Base-by-base conservation (phyloP, 805 yeast species). In the Kuraishia ogatae region DNA sequence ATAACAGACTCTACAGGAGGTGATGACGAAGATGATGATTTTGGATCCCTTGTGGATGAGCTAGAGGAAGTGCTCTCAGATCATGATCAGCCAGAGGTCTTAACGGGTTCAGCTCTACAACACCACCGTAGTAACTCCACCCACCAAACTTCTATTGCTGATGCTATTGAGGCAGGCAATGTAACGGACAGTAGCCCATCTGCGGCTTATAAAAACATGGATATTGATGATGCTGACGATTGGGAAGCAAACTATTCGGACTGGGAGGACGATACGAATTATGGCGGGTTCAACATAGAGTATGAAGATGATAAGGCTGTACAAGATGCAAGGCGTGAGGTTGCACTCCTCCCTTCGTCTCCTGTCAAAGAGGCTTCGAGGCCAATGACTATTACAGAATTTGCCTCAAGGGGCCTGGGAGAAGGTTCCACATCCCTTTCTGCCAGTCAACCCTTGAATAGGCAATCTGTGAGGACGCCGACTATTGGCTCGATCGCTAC, bases 171-270 rank as follows among this genome's bases (percentile, higher is more conserved):
- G 43, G 43, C 4, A 3, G 43, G 43, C 13, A 17, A 35, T 35
- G 43, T 15, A 3, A 35, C 4, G 4, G 43, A 17, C n/a, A 35
- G 43, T 17, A 35, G 43, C n/a, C 43, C 43, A 3, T 8, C 43
- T 15, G 43, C 43, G 13, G 43, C 13, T 35, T 35, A 35, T 35
- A 19, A 47, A 21, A 43, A 7, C 13, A 35, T 35, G 17, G 43
- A 35, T 35, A 43, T 23, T 28, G 55, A 53, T 26, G 52, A 53
- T 28, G 55, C 49, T 26, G 52, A 53, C 15, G 52, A 53, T 28
- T 53, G 55, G 55, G 43, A 49, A 19, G 52, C 23, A 21, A 53
- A 53, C 28, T 43, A 28, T 23, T 35, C 47, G 13, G 55, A 53
- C 39, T 53, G 55, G 55, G 55, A 53, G 39, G 48, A 24, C n/a